Conservation (phyloP, 805 yeast species). For the Teunomyces panamensis region DNA sequence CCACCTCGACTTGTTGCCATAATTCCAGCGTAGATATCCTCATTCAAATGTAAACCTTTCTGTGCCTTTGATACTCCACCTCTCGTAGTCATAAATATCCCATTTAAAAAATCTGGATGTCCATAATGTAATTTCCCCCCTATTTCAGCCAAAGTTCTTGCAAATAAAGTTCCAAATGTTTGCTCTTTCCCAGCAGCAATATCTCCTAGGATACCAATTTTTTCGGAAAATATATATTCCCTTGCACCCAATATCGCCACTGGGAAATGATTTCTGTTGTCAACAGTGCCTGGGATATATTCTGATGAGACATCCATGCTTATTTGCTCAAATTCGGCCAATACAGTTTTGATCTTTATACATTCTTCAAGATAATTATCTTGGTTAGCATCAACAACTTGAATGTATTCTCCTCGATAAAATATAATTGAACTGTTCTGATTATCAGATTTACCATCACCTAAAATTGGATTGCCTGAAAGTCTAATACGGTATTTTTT, state of each 20-base stretch:
- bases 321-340: conserved; percentile 89
- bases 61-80: conserved; percentile 97
- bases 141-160: conserved; percentile 87
- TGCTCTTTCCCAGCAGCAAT: conserved; percentile 98
- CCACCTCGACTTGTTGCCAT: conserved; percentile 88
- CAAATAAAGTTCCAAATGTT: conserved; percentile 93
- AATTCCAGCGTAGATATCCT: conserved; percentile 96
- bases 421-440: conserved; percentile 86
- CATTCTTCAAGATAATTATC: conserved; percentile 95
- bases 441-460: conserved; percentile 96
- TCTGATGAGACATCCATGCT: conserved; percentile 44
- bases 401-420: conserved; percentile 91
- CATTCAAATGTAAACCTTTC: conserved; percentile 87
- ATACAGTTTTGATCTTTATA: conserved; percentile 78
- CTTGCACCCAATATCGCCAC: conserved; percentile 95
- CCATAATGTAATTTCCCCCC: conserved; percentile 96
- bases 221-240: conserved; percentile 91
- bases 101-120: conserved; percentile 93
- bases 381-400: conserved; percentile 94
- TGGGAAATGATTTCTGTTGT: conserved; percentile 38
- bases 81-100: conserved; percentile 87
- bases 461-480: conserved; percentile 92
- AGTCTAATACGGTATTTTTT: conserved; percentile 58
- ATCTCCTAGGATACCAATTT: conserved; percentile 89
- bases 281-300: conserved; percentile 54